Percentiles rank a stretch among this genome's conserved stretches.
phyloP scores from a whole-genome alignment of 2,329 filamentous ascomycete species.

The Teratosphaeria viscida region DNA sequence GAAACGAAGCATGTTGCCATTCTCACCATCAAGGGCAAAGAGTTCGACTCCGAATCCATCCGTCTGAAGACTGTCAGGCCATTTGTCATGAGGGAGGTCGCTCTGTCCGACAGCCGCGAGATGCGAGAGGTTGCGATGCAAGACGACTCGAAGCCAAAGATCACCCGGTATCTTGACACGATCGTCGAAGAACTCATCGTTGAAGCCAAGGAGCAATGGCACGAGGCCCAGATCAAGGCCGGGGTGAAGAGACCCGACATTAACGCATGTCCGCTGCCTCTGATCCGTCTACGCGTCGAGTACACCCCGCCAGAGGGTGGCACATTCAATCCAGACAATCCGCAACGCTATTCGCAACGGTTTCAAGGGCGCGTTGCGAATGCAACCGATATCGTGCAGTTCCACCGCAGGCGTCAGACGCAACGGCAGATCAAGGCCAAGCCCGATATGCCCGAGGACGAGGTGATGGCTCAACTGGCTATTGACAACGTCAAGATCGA shows the following conservation, averaged over 20 bases:
- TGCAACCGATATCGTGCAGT: conserved; percentile 84
- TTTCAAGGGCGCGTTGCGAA: conserved; percentile 90
- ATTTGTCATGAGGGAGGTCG: conserved; percentile 76
- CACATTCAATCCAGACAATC: conserved; percentile 84
- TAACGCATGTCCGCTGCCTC: conserved; percentile 51
- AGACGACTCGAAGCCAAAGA: conserved; percentile 69
- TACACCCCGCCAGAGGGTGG: conserved; percentile 77
- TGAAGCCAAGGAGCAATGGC: conserved; percentile 74
- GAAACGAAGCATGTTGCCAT: conserved; percentile 86
- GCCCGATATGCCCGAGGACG: conserved; percentile 52
- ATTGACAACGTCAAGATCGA: conserved; percentile 78
- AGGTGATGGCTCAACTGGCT: conserved; percentile 47
- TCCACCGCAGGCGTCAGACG: conserved; percentile 72
- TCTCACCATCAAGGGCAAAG: conserved; percentile 68
- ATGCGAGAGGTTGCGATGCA: conserved; percentile 59
- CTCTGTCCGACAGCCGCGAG: conserved; percentile 61
- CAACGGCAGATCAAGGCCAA: conserved; percentile 40
- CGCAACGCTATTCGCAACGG: conserved; percentile 87
- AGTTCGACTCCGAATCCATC: conserved; percentile 67
- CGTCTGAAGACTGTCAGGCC: conserved; percentile 81
- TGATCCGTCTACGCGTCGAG: conserved; percentile 85
- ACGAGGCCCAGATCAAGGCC: conserved; percentile 33
- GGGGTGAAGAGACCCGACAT: conserved; percentile 41
- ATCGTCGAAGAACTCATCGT: conserved; percentile 82
- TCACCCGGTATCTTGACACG: conserved; percentile 65